phyloP scores from a whole-genome alignment of 1,284 basidiomycete genomes.

The Moniliophthora roreri region DNA sequence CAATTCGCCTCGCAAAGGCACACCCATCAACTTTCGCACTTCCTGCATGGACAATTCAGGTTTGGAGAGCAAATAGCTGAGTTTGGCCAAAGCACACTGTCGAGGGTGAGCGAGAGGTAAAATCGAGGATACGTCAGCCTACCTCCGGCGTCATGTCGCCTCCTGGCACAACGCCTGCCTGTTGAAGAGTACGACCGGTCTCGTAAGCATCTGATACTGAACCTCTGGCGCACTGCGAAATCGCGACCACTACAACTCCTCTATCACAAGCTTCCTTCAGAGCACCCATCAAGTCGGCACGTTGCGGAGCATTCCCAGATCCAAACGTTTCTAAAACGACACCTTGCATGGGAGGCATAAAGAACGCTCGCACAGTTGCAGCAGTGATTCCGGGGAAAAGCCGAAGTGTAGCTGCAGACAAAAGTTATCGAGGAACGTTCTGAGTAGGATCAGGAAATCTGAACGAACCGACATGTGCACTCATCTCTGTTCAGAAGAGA shows the following conservation, averaged over 20 bases:
- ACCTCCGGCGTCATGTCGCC: slow-evolving; percentile 96
- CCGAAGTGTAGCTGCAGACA: slow-evolving; percentile 62
- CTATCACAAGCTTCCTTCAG: slow-evolving; percentile 80
- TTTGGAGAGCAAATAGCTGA: slow-evolving; percentile 88
- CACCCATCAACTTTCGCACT: slow-evolving; percentile 76
- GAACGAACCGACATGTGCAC: slow-evolving; percentile 69
- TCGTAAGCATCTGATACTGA: slow-evolving; percentile 81
- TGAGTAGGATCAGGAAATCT: not conserved
- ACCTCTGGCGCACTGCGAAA: slow-evolving; percentile 87
- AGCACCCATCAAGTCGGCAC: slow-evolving; percentile 63
- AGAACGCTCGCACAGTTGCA: slow-evolving; percentile 70
- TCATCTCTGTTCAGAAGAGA: slow-evolving; percentile 56
- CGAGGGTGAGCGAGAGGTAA: slow-evolving; percentile 11
- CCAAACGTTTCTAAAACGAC: slow-evolving; percentile 90
- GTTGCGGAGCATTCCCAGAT: slow-evolving; percentile 82
- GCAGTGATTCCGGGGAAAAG: slow-evolving; percentile 87
- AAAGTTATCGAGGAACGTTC: slow-evolving; percentile 3
- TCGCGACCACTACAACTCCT: slow-evolving; percentile 87
- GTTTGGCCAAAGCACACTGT: slow-evolving; percentile 85
- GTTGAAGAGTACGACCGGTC: slow-evolving; percentile 73
- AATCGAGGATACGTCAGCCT: slow-evolving; percentile 9
- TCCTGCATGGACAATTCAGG: slow-evolving; percentile 67
- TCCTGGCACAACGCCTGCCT: slow-evolving; percentile 75
- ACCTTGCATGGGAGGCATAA: slow-evolving; percentile 69
- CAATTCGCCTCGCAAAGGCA: slow-evolving; percentile 86